Percentiles rank a stretch among this genome's conserved stretches.
These are phyloP conservation scores for Casuarina cunninghamiana DNA, from an alignment of 306 rosid species.

Conservation along the genomic window DNA sequence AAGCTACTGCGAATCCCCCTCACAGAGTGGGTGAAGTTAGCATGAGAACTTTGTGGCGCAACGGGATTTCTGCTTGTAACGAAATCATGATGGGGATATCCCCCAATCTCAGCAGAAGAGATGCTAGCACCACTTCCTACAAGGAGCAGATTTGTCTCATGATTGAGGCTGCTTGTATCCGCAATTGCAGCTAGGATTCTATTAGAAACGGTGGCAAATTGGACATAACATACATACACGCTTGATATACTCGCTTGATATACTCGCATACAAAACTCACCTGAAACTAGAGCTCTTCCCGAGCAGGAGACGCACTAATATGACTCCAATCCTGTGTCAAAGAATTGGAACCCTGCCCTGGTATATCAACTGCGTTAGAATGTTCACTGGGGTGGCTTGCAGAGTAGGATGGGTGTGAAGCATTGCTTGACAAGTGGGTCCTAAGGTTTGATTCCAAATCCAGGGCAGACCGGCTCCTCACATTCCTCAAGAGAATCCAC, in stretches of 20 bases:
- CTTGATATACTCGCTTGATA: no score
- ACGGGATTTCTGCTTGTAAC: constrained; percentile 45
- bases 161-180: constrained; percentile 58
- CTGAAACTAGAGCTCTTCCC: constrained; percentile 51
- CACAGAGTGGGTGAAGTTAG: constrained; percentile 43
- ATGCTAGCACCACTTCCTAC: constrained; percentile 58
- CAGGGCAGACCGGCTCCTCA: constrained; percentile 73
- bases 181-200: constrained; percentile 24
- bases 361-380: constrained; percentile 47
- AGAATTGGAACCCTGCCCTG: constrained; percentile 50
- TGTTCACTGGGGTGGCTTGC: constrained; percentile 49
- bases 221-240: background rate
- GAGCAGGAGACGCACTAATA: constrained; percentile 52
- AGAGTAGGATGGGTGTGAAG: constrained; percentile 44
- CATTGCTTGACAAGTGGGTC: constrained; percentile 55
- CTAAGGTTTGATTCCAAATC: constrained; percentile 71
- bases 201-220: constrained; percentile 16
- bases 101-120: constrained; percentile 54
- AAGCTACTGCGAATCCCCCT: constrained; percentile 64
- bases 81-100: constrained; percentile 53
- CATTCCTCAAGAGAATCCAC: constrained; percentile 72
- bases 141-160: constrained; percentile 53
- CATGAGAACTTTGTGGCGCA: constrained; percentile 56
- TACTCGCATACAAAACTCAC: constrained; percentile 32
- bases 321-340: constrained; percentile 68